phyloP scores from a whole-genome alignment of 2,329 filamentous ascomycete genomes.

The Exserohilum rostratum region DNA sequence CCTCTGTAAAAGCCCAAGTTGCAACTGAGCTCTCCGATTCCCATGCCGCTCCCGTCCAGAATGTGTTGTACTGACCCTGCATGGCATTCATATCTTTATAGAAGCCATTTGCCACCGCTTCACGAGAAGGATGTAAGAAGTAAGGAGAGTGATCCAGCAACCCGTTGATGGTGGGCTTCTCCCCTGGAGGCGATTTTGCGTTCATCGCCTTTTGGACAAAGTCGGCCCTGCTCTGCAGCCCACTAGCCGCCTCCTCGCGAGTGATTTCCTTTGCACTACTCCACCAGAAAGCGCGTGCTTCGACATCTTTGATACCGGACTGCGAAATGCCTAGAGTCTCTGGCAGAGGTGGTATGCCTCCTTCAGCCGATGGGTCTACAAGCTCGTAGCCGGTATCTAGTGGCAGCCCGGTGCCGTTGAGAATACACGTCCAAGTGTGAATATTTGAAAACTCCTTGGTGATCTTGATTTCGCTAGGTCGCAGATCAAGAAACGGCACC shows the following conservation, averaged over 20 bases:
- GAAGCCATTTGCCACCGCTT: constrained; percentile 26
- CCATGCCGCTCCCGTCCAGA: constrained; percentile 27
- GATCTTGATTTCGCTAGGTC: too few species aligned
- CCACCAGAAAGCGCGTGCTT: too few species aligned
- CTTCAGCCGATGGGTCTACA: too few species aligned
- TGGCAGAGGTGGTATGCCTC: too few species aligned
- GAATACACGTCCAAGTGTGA: too few species aligned
- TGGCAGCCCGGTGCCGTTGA: too few species aligned
- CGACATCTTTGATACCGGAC: too few species aligned
- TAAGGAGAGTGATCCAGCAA: constrained; percentile 28
- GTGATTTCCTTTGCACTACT: too few species aligned
- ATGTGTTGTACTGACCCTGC: constrained; percentile 30
- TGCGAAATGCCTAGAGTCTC: too few species aligned
- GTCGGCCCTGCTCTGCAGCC: neutral
- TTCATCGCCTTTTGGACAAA: constrained; percentile 1
- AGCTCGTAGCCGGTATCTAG: too few species aligned
- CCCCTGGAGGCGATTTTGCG: neutral
- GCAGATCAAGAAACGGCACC: too few species aligned
- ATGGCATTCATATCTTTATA: constrained; percentile 30
- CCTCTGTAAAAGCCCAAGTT: constrained; percentile 38
- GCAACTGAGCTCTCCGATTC: constrained; percentile 23
- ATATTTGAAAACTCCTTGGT: too few species aligned
- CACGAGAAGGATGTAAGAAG: constrained; percentile 18
- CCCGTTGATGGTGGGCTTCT: constrained; percentile 4
- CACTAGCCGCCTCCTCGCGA: neutral